Evolutionary conservation across 2,329 filamentous ascomycete genomes (phyloP), one percentile per base, ranked within the genome.

Genomic region (Penicillium fuscoglaucum): DNA sequence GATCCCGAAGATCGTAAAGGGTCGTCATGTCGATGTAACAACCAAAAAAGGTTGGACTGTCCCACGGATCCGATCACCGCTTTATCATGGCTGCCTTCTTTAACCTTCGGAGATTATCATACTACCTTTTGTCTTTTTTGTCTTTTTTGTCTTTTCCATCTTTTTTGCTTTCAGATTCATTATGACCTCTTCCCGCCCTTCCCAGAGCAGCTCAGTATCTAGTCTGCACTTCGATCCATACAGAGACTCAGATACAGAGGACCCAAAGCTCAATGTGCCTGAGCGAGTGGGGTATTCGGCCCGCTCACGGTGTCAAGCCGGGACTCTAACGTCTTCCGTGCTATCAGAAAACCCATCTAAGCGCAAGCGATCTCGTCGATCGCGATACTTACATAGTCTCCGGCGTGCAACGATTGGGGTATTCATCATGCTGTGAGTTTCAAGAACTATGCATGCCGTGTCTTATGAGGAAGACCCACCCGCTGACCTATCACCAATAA

Each of bases 341-440:
- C 37, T 63, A 17, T 48, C 60, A 13, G 60, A 60, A 35, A 45
- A 57, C 13, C 31, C 45, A 5, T 29, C 48, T 5, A 61, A 48
- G 40, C 55, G 46, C n/a, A 62, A 47, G 29, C 61, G 61, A 57
- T 60, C 61, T 31, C 52, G 55, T 54, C 60, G 58, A 33, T 58
- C 59, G 24, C 61, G 55, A 9, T 57, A 64, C 17, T 56, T 56
- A 33, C 61, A 61, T 44, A 66, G 67, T 40, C 54, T 69, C 7
- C 15, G 66, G 28, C 61, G 63, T 45, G 58, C 55, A 8, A 17
- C 70, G 12, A 29, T 69, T 13, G 57, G 61, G 1, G 61, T 73
- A 40, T 69, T 75, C 53, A 52, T 73, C 53, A 74, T 75, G 72
- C 63, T 74, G 72, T 74, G 58, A 66, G 72, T 66, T 43, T 40